Evolutionary conservation across 1,284 basidiomycete genomes (phyloP), one percentile per base, ranked within the genome.

Genomic region (Tausonia pullulans): DNA sequence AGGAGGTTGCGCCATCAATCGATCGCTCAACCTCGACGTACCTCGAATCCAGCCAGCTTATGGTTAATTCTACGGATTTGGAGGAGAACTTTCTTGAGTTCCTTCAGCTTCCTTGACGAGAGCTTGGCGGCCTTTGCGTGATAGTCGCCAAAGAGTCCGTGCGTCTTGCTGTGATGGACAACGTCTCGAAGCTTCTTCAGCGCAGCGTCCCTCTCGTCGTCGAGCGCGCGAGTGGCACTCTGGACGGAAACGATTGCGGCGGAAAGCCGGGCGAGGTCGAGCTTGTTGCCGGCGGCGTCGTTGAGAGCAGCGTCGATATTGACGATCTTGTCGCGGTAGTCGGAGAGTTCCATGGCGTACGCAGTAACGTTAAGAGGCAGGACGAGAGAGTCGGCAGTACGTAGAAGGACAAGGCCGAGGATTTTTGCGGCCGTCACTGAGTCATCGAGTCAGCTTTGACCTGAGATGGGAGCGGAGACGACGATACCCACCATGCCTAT

Each of bases 331-430:
- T 81, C 77, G 46, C 85, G 76, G 72, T 89, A 89, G 9, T 77
- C 74, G 54, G 77, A 75, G 6, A 90, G 79, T 70, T 87, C 86
- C 14, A 80, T 69, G 1, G 85, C 78, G 71, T 90, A 90, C 69
- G 87, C 84, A 1, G 86, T 87, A 3, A 87, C 85, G 73, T 91
- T 90, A 62, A 92, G 74, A 3, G 88, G 88, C 4, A 82, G 68
- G 49, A 81, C 71, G 53, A 87, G 77, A 5, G 81, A 79, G 64
- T 87, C 83, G 1, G 81, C 79, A 7, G 88, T 69, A 14, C 86
- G 80, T 39, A 92, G 78, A 27, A 73, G 69, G n/a, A 78, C 62
- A 62, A 1, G 74, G 43, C 68, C 64, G 51, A 66, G 73, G 68
- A 84, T 80, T 71, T 87, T 84, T 14, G 87, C 27, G 27, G 27